Conservation (phyloP, 1,284 basidiomycete species). For the Malassezia restricta region DNA sequence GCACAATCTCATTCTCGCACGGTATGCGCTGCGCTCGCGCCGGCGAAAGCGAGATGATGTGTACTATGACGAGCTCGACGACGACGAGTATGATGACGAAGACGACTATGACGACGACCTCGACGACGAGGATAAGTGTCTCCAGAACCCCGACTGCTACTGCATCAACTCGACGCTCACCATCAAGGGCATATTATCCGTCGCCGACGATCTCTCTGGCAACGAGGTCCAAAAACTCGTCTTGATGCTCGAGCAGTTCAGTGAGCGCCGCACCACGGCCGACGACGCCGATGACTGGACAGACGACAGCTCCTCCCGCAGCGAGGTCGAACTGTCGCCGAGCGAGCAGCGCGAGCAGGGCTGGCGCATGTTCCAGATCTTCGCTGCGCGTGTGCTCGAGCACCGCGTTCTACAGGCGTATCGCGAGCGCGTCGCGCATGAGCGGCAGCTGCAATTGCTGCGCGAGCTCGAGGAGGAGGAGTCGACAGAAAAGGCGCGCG, state of each 20-base stretch:
- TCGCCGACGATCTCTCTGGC: slow-evolving; percentile 93
- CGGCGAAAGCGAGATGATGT: slow-evolving; percentile 23
- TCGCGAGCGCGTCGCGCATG: slow-evolving; percentile 79
- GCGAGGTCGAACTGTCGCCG: slow-evolving; percentile 43
- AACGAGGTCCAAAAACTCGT: slow-evolving; percentile 97
- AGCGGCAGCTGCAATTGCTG: slow-evolving; percentile 71
- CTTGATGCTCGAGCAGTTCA: slow-evolving; percentile 99
- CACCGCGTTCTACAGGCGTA: slow-evolving; percentile 87
- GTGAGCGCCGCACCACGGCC: slow-evolving; percentile 58
- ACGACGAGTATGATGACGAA: slow-evolving; percentile 50
- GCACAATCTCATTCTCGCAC: slow-evolving; percentile 50
- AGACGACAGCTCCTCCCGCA: slow-evolving; percentile 49
- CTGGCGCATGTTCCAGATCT: slow-evolving; percentile 98
- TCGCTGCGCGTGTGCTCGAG: slow-evolving; percentile 99
- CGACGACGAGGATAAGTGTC: slow-evolving; percentile 50
- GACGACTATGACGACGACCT: slow-evolving; percentile 51
- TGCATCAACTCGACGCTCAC: slow-evolving; percentile 17
- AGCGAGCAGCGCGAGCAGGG: slow-evolving; percentile 84
- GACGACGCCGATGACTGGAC: slow-evolving; percentile 23
- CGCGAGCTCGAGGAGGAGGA: slow-evolving; percentile 83
- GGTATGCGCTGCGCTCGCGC: slow-evolving; percentile 9
- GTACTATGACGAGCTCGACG: slow-evolving; percentile 32
- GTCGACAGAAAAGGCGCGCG: slow-evolving; percentile 62
- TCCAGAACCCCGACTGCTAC: slow-evolving; percentile 15
- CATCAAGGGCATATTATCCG: slow-evolving; percentile 72